Base-by-base conservation (phyloP, 495 filamentous ascomycete species). In the Ascobolus immersus region DNA sequence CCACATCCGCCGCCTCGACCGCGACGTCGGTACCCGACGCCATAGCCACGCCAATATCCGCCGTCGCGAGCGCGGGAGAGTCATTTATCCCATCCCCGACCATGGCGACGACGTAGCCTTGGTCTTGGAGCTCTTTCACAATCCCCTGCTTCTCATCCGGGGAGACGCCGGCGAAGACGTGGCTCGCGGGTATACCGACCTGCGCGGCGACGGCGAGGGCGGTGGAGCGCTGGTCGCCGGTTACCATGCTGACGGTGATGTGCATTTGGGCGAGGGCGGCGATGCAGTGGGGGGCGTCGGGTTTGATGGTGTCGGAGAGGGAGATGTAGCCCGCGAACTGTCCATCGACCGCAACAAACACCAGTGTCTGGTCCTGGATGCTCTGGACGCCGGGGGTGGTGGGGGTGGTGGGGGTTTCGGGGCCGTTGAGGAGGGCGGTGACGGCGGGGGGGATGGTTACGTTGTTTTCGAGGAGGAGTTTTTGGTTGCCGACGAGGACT, bases 11-110 rank as follows among this genome's bases (percentile, higher is more conserved):
- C 3, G 86, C 86, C 56, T 99, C 86, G 70, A 99, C 84, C 24
- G 86, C 86, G 2, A 99, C 84, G 53, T 99, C 86, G 0, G 86
- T 94, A 35, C 86, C 86, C 0, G 71, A 77, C 12, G 76, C 65
- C 49, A 99, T 74, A 12, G 82, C 80, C 44, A 99, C 91, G 37
- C 86, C 86, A 27, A 94, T 70, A 38, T 81, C 67, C 19, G 86
- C 81, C 2, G 80, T 91, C 11, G 84, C 86, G 2, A 99, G 65
- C 1, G 86, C 86, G 1, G 86, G 86, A 0, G 84, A 93, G 59
- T 99, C 86, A 52, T 99, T 99, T 62, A 99, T 93, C 23, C 86
- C 86, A 49, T 99, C 86, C 33, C 86, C 86, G 15, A 94, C 86
- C 86, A 99, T 94, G 42, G 79, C 86, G 15, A 99, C 77, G 33